Evolutionary conservation across 1,139 yeast genomes (phyloP).

Genomic region (Hanseniaspora uvarum): DNA sequence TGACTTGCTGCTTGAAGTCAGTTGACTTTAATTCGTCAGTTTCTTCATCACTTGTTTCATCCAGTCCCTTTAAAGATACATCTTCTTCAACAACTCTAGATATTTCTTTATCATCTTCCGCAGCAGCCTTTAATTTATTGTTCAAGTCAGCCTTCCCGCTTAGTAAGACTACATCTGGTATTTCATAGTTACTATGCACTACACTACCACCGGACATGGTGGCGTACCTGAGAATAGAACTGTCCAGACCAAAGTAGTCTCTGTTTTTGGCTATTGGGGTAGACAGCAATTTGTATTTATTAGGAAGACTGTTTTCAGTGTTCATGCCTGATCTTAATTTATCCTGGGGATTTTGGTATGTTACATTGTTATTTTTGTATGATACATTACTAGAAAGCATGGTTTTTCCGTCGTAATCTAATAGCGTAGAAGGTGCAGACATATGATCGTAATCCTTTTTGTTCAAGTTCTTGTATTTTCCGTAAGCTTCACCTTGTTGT

Average conservation of each 20-base stretch:
- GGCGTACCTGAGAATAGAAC: slow-evolving; percentile 17
- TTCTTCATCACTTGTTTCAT: slow-evolving; percentile 17
- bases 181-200: slow-evolving; percentile 9
- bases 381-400: slow-evolving; percentile 3
- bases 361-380: slow-evolving; percentile 7
- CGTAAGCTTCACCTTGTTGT: neutral
- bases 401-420: slow-evolving; percentile 15
- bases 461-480: neutral
- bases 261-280: slow-evolving; percentile 15
- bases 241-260: slow-evolving; percentile 14
- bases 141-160: slow-evolving; percentile 11
- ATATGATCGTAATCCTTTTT: slow-evolving; percentile 3
- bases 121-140: neutral
- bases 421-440: slow-evolving; percentile 10
- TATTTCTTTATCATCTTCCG: neutral
- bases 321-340: neutral
- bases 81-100: slow-evolving; percentile 15
- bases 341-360: neutral
- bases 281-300: slow-evolving; percentile 12
- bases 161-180: slow-evolving; percentile 12
- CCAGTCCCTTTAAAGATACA: slow-evolving; percentile 11
- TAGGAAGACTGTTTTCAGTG: neutral
- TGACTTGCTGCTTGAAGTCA: neutral
- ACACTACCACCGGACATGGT: slow-evolving; percentile 16
- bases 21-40: neutral